These are phyloP conservation scores for Gelatoporia subvermispora DNA, from an alignment of 768 basidiomycete genomes.

Conservation along the genomic window DNA sequence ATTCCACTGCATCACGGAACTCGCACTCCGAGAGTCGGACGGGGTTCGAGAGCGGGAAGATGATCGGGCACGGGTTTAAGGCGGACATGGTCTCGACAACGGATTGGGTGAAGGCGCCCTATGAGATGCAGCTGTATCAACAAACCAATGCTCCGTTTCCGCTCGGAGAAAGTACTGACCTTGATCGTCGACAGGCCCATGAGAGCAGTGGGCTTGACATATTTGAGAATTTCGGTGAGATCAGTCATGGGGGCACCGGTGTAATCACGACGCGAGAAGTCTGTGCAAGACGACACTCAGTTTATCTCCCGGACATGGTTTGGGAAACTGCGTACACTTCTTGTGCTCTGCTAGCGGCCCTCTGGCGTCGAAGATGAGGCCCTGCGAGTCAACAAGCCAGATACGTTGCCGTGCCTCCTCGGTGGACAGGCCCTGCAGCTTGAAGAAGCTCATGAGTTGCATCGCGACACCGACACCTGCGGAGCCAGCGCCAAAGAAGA, in stretches of 20 bases:
- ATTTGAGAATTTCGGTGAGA: slow-evolving; percentile 71
- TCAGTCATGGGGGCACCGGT: slow-evolving; percentile 67
- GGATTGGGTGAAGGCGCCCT: slow-evolving; percentile 70
- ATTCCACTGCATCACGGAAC: slow-evolving; percentile 67
- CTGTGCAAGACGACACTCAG: slow-evolving; percentile 31
- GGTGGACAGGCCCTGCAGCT: slow-evolving; percentile 65
- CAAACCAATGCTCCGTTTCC: not conserved
- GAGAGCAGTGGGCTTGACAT: slow-evolving; percentile 84
- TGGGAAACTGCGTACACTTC: slow-evolving; percentile 46
- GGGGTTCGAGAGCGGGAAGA: slow-evolving; percentile 93
- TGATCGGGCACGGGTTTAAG: slow-evolving; percentile 78
- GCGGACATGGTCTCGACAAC: slow-evolving; percentile 75
- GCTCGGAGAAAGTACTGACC: slow-evolving; percentile 27
- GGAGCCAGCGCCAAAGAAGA: slow-evolving; percentile 91
- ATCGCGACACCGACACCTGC: slow-evolving; percentile 90
- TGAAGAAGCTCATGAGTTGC: slow-evolving; percentile 89
- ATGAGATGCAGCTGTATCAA: not conserved
- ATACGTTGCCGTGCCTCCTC: slow-evolving; percentile 75
- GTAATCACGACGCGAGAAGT: slow-evolving; percentile 82
- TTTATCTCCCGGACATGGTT: not conserved
- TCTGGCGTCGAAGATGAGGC: slow-evolving; percentile 73
- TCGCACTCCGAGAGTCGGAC: slow-evolving; percentile 77
- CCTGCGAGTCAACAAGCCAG: slow-evolving; percentile 84
- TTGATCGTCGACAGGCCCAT: slow-evolving; percentile 86
- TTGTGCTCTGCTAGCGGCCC: slow-evolving; percentile 78